Percentiles rank a stretch among this genome's conserved stretches.
Conservation (phyloP, 257 asterid species). For the Avicennia marina region DNA sequence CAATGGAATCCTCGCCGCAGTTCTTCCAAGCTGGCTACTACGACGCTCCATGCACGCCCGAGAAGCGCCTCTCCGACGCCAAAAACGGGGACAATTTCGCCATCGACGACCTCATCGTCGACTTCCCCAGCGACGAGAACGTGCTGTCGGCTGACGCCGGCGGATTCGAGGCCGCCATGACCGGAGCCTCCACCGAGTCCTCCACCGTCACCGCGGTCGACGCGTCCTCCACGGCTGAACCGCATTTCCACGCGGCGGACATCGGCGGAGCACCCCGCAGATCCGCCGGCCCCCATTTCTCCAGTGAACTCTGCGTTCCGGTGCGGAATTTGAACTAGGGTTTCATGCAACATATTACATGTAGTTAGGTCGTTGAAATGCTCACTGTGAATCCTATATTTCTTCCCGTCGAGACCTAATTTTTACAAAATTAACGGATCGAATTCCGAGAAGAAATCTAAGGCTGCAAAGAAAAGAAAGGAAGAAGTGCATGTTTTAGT, state of each 20-base stretch:
- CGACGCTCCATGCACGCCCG: constrained; percentile 31
- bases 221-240: too few species aligned
- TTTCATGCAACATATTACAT: not conserved
- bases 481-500: too few species aligned
- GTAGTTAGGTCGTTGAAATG: not conserved
- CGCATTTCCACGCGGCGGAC: too few species aligned
- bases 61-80: constrained; percentile 35
- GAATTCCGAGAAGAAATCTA: too few species aligned
- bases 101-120: constrained; percentile 75
- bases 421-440: too few species aligned
- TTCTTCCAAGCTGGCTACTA: constrained; percentile 42
- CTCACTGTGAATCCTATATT: too few species aligned
- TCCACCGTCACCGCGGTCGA: too few species aligned
- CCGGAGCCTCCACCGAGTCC: constrained; percentile 15
- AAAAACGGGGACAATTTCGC: constrained; percentile 54
- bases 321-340: constrained; percentile 25
- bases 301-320: constrained; percentile 70
- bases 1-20: too few species aligned
- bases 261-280: not conserved
- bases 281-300: constrained; percentile 22
- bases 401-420: not conserved
- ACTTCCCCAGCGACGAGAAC: constrained; percentile 64
- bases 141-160: constrained; percentile 24
- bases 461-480: too few species aligned
- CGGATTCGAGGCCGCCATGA: constrained; percentile 46